phyloP scores from a whole-genome alignment of 192 early-diverging fungal genomes.

The Dissophora ornata region DNA sequence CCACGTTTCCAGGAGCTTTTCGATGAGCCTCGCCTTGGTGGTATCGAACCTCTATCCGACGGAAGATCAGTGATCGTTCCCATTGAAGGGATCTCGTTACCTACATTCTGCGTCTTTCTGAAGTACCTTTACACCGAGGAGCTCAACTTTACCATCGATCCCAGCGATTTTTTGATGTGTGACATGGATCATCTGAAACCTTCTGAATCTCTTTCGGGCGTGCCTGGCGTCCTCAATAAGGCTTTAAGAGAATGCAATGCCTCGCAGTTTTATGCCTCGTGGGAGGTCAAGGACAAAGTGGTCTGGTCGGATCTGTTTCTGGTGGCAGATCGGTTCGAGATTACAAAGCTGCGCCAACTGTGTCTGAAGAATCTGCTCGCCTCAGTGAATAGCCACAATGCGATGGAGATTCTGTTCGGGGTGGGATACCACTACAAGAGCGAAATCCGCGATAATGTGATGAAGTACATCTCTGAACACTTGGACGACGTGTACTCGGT shows the following conservation, averaged over 20 bases:
- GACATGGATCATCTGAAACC: background rate
- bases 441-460: background rate
- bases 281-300: conserved; percentile 9
- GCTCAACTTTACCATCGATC: background rate
- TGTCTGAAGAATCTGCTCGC: background rate
- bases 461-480: background rate
- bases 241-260: background rate
- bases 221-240: background rate
- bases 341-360: background rate
- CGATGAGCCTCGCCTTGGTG: background rate
- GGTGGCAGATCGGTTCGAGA: background rate
- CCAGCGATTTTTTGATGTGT: background rate
- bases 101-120: background rate
- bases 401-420: background rate
- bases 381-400: background rate
- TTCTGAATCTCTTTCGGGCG: too few species aligned
- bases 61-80: background rate
- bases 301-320: conserved; percentile 5
- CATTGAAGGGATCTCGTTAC: background rate
- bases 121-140: conserved; percentile 11
- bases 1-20: background rate
- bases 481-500: background rate
- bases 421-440: background rate
- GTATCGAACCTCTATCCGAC: background rate
- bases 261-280: background rate